A percentile compares a stretch with the other conserved stretches of the same genome.
Evolutionary conservation across 2,329 filamentous ascomycete genomes (phyloP).

Genomic region (Salinomyces thailandicus): DNA sequence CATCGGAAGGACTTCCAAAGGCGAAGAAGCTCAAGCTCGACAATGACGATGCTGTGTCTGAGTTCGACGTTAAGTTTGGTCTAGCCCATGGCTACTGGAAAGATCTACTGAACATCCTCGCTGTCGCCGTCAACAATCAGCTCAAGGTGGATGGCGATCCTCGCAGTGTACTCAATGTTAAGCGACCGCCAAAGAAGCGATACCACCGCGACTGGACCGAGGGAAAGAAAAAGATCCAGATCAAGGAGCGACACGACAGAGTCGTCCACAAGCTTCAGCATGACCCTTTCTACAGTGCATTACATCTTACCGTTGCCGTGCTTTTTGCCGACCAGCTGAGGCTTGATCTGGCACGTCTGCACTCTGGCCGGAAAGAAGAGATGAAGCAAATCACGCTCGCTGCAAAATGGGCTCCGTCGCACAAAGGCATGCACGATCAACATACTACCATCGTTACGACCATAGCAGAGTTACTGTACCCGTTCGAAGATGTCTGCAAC

Average conservation of each 20-base stretch:
- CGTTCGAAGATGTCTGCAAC: slow-evolving; percentile 25
- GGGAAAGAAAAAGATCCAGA: slow-evolving; percentile 24
- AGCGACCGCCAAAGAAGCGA: slow-evolving; percentile 10
- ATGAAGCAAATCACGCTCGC: slow-evolving; percentile 44
- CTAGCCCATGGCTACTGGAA: slow-evolving; percentile 54
- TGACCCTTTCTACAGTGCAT: slow-evolving; percentile 39
- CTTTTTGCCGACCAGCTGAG: slow-evolving; percentile 48
- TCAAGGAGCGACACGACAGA: slow-evolving; percentile 30
- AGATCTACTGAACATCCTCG: slow-evolving; percentile 48
- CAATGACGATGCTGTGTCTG: slow-evolving; percentile 7
- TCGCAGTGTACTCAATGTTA: slow-evolving; percentile 10
- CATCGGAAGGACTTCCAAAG: slow-evolving; percentile 5
- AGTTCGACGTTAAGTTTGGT: slow-evolving; percentile 24
- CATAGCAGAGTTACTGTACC: slow-evolving; percentile 47
- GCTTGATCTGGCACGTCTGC: slow-evolving; percentile 36
- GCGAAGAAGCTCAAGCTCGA: slow-evolving; percentile 15
- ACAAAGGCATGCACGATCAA: slow-evolving; percentile 46
- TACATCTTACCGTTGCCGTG: slow-evolving; percentile 45
- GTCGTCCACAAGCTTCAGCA: slow-evolving; percentile 34
- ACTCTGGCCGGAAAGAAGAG: slow-evolving; percentile 30
- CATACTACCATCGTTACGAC: slow-evolving; percentile 48
- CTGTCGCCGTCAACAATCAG: slow-evolving; percentile 40
- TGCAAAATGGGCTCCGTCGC: slow-evolving; percentile 51
- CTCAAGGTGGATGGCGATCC: slow-evolving; percentile 35
- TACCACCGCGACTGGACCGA: slow-evolving; percentile 18